Percentiles rank a stretch among this genome's conserved stretches.
These are phyloP conservation scores for Colletotrichum australisinense DNA, from an alignment of 2,329 filamentous ascomycete species.

Conservation along the genomic window DNA sequence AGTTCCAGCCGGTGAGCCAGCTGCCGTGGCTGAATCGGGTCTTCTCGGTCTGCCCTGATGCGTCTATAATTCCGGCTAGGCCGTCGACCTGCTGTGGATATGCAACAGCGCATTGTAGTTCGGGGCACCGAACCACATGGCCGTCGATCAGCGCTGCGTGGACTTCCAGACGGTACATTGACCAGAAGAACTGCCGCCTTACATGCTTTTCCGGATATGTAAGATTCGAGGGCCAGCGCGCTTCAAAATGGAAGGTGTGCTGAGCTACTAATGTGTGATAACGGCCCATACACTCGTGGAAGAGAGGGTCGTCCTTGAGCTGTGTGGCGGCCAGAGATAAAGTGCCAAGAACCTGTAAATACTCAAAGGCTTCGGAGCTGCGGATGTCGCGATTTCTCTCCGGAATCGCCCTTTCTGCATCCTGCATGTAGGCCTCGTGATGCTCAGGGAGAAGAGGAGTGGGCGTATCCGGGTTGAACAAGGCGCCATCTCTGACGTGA, in stretches of 20 bases:
- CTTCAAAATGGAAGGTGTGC: conserved; percentile 63
- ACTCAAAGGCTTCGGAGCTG: conserved; percentile 25
- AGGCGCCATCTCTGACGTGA: conserved; percentile 60
- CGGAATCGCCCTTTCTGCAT: conserved; percentile 31
- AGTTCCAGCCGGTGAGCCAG: conserved; percentile 69
- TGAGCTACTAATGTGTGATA: conserved; percentile 62
- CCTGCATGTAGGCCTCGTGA: conserved; percentile 34
- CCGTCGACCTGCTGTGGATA: conserved; percentile 26
- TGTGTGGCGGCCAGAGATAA: conserved; percentile 63
- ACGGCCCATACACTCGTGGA: conserved; percentile 62
- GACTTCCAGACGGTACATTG: conserved; percentile 67
- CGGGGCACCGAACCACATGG: conserved; percentile 34
- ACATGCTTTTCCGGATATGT: conserved; percentile 51
- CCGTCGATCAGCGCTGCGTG: conserved; percentile 64
- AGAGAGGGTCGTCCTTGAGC: conserved; percentile 57
- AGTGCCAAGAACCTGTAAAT: conserved; percentile 52
- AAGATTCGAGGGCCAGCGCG: conserved; percentile 60
- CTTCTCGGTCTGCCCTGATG: conserved; percentile 8
- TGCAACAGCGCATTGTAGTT: conserved; percentile 35
- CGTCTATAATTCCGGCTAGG: conserved; percentile 22
- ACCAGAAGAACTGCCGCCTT: conserved; percentile 58
- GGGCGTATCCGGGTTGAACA: conserved; percentile 53
- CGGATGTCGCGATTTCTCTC: conserved; percentile 27
- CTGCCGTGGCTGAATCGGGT: conserved; percentile 25
- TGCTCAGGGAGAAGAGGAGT: conserved; percentile 8